These are phyloP conservation scores for Rhamnella rubrinervis DNA, from an alignment of 331 rosid genomes.

Conservation along the genomic window DNA sequence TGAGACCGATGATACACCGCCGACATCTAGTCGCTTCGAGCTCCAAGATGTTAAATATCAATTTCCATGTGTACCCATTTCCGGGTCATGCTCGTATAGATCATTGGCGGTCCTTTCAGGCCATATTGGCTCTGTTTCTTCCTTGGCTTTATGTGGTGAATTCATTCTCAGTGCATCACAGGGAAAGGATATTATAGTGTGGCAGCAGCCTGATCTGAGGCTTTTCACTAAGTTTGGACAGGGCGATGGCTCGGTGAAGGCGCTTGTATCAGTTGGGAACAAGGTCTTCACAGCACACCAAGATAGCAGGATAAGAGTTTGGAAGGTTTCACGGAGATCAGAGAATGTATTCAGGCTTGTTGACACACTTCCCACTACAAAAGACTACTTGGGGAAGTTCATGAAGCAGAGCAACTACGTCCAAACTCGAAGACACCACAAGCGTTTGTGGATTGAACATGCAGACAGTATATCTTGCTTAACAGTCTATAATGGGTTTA, in stretches of 20 bases:
- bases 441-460: slow-evolving; percentile 84
- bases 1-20: slow-evolving; percentile 50
- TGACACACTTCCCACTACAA: slow-evolving; percentile 73
- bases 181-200: slow-evolving; percentile 78
- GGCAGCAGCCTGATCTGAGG: slow-evolving; percentile 92
- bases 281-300: slow-evolving; percentile 89
- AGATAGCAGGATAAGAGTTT: slow-evolving; percentile 76
- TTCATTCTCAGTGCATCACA: slow-evolving; percentile 87
- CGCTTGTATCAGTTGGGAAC: slow-evolving; percentile 64
- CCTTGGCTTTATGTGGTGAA: slow-evolving; percentile 75
- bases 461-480: slow-evolving; percentile 87
- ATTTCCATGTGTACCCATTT: slow-evolving; percentile 19
- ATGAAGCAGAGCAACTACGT: slow-evolving; percentile 91
- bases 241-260: slow-evolving; percentile 85
- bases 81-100: slow-evolving; percentile 41
- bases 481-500: slow-evolving; percentile 53
- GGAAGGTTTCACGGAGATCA: slow-evolving; percentile 77
- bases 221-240: slow-evolving; percentile 73
- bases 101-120: slow-evolving; percentile 66
- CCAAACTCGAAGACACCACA: slow-evolving; percentile 82
- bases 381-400: slow-evolving; percentile 77
- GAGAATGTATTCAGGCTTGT: slow-evolving; percentile 70
- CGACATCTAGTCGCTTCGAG: slow-evolving; percentile 25
- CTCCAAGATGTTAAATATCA: slow-evolving; percentile 14
- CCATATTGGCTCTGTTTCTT: slow-evolving; percentile 72